Evolutionary conservation across 345 rosid genomes (phyloP).

Genomic region (Salix brachista): DNA sequence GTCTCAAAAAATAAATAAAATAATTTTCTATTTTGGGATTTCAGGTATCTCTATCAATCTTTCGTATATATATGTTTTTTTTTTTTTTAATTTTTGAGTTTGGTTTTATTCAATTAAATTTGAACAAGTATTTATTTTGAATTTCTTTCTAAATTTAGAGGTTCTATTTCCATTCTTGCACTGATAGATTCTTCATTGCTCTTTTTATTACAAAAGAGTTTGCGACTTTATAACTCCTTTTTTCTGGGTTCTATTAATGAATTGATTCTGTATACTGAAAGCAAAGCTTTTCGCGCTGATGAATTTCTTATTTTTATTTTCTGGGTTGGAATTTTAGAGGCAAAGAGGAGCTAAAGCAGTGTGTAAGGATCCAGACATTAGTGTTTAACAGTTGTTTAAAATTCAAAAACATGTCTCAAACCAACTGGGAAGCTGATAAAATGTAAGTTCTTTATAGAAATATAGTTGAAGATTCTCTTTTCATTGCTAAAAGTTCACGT

Average conservation of each 20-base stretch:
- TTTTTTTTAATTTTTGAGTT: not conserved
- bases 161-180: not conserved
- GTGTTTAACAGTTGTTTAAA: slow-evolving; percentile 1
- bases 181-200: not conserved
- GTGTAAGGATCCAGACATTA: not conserved
- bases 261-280: not conserved
- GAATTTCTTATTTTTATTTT: not conserved
- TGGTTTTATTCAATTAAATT: not conserved
- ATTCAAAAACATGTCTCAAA: slow-evolving; percentile 58
- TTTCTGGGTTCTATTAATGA: slow-evolving; percentile 1
- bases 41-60: slow-evolving; percentile 12
- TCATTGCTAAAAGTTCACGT: not conserved
- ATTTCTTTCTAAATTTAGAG: not conserved
- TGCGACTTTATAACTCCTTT: not conserved
- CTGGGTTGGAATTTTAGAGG: slow-evolving; percentile 13
- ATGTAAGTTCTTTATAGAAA: slow-evolving; percentile 48
- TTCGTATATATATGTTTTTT: not conserved
- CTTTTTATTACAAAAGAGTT: not conserved
- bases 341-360: not conserved
- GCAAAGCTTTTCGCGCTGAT: not conserved
- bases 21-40: not conserved
- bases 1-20: not conserved
- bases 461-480: not conserved
- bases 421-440: slow-evolving; percentile 99
- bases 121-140: not conserved